Evolutionary conservation across 768 basidiomycete genomes (phyloP), one percentile per base, ranked within the genome.

Genomic region (Kwoniella heveanensis): DNA sequence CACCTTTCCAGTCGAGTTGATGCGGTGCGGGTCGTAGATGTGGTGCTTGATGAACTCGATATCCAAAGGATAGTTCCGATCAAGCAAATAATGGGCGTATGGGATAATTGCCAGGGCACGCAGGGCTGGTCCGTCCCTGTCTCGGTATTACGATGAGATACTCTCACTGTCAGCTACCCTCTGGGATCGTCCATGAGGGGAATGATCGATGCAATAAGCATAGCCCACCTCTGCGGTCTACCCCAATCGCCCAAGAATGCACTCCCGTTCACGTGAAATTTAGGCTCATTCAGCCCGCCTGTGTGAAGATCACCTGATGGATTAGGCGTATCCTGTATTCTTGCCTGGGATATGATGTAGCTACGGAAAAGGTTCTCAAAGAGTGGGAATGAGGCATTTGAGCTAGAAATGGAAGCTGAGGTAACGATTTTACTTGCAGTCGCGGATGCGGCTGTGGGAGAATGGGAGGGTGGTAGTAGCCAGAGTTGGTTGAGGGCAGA

Each of bases 241-340:
- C 80, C 80, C 80, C 79, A 81, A 37, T 52, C 29, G 0, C 69
- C 79, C 4, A 53, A 54, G 59, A 80, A 81, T 1, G 76, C 66
- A 2, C 68, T 57, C 4, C 75, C 76, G 53, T 80, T 67, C 4
- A 76, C 77, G 17, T 77, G 19, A 39, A 66, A 81, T 62, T 81
- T 81, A 0, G 79, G 80, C 61, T 81, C 80, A 17, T 73, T 80
- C 57, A 81, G 53, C 0, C 79, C 79, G 4, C 77, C 80, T 8
- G 64, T 54, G 39, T 54, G 65, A 9, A 79, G 64, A 19, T 69
- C 62, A 7, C 80, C 80, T 1, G 76, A 77, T 1, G 70, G 79
- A 7, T 66, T 80, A 17, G 60, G 21, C n/a, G 70, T 46, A 9
- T 59, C 55, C 64, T 81, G 79, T 1, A 81, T 62, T 1, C 26